Evolutionary conservation across 768 basidiomycete genomes (phyloP), one percentile per base, ranked within the genome.

Genomic region (Cubamyces sp.): DNA sequence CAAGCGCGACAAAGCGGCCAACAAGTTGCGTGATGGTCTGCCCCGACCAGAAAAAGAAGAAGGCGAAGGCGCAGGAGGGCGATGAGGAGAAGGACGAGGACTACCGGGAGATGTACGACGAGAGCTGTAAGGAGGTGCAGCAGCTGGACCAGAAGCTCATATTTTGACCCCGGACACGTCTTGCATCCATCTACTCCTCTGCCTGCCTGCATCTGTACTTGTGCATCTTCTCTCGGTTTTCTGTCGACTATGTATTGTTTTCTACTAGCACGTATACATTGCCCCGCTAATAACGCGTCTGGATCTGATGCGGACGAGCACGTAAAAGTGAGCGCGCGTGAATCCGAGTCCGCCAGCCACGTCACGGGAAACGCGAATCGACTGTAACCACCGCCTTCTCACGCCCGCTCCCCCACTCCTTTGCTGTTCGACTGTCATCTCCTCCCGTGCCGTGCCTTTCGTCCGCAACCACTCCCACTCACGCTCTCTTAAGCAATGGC

Each of bases 21-120:
- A 99, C 97, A 51, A 96, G 94, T 68, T 98, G 96, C 75, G 96
- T 99, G 5, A 91, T 99, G 87, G 82, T 98, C 54, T 95, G 91
- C 74, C 91, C 92, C 1, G 81, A 88, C 71, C 81, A 86, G 73
- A 92, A 91, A 90, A 59, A 92, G 73, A 86, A 85, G 74, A 90
- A 87, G 71, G 73, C 75, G 49, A 87, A 86, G 69, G 77, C 79
- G 70, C 88, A 90, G 68, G 82, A 78, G 16, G 77, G 74, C 5
- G 87, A 86, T 45, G 83, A 79, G 51, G 75, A 81, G 23, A 84
- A 84, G 69, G 91, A 93, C 63, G 88, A 90, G 58, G 96, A 97
- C 70, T 96, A 92, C 76, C 83, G 83, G 73, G 91, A 93, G 70
- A 75, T 91, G 62, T 95, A 96, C 75, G 86, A 91, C 46, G 94